These are phyloP conservation scores for Saturnispora sanitii DNA, from an alignment of 805 yeast species.

Conservation along the genomic window DNA sequence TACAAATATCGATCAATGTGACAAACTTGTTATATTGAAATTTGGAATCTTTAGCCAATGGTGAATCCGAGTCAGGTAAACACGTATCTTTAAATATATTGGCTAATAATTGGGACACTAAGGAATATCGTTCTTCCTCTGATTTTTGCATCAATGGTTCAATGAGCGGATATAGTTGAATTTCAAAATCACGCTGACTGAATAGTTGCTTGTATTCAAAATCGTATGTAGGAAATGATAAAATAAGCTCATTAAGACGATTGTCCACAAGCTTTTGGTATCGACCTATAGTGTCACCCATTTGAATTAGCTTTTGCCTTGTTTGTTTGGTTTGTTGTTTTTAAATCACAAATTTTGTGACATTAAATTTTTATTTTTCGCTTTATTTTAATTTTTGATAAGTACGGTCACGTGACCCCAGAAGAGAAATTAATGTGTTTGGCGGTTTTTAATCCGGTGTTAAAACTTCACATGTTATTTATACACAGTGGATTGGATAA, in stretches of 20 bases:
- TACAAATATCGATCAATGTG: constrained; percentile 20
- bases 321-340: constrained; percentile 1
- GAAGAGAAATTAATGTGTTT: too few species aligned
- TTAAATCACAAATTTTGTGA: background rate
- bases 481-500: too few species aligned
- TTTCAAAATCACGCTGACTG: constrained; percentile 18
- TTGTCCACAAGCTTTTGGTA: constrained; percentile 7
- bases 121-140: constrained; percentile 9
- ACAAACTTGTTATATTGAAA: constrained; percentile 12
- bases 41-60: constrained; percentile 1
- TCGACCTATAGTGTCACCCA: constrained; percentile 9
- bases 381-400: too few species aligned
- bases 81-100: constrained; percentile 3
- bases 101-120: background rate
- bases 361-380: constrained; percentile 5
- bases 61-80: background rate
- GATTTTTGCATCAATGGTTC: constrained; percentile 13
- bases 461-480: too few species aligned
- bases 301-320: background rate
- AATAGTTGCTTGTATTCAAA: constrained; percentile 16
- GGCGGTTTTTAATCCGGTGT: too few species aligned
- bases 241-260: constrained; percentile 6
- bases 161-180: constrained; percentile 14
- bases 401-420: constrained; percentile 2
- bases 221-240: constrained; percentile 13